phyloP scores from a whole-genome alignment of 2,329 filamentous ascomycete species.

The Ophiostoma triangulosporum region DNA sequence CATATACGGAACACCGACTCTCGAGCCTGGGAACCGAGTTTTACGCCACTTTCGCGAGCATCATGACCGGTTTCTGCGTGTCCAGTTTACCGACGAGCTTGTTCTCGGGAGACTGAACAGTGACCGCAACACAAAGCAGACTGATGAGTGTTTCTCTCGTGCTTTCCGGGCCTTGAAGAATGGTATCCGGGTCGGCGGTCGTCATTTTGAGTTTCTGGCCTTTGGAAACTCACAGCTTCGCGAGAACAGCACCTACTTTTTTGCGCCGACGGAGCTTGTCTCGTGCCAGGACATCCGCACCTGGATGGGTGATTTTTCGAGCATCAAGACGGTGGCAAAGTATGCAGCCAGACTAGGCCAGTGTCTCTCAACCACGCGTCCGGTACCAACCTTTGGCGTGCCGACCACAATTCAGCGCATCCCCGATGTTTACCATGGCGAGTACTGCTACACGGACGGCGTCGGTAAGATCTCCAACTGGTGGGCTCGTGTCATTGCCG shows the following conservation, averaged over 20 bases:
- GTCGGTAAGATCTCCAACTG: constrained; percentile 82
- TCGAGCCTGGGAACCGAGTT: constrained; percentile 82
- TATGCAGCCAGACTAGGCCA: constrained; percentile 82
- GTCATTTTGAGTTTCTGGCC: constrained; percentile 77
- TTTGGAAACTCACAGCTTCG: constrained; percentile 93
- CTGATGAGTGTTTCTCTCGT: constrained; percentile 60
- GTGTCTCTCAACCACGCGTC: constrained; percentile 86
- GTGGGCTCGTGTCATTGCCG: constrained; percentile 58
- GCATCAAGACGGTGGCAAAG: constrained; percentile 77
- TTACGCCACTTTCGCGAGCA: constrained; percentile 56
- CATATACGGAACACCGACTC: constrained; percentile 59
- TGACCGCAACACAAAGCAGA: constrained; percentile 36
- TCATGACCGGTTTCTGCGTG: constrained; percentile 70
- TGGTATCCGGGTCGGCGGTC: constrained; percentile 71
- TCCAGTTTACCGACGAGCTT: constrained; percentile 81
- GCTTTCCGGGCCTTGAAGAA: constrained; percentile 58
- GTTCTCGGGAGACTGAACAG: constrained; percentile 45
- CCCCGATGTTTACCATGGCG: constrained; percentile 50
- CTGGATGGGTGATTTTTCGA: constrained; percentile 76
- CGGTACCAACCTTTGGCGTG: constrained; percentile 50
- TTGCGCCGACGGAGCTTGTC: constrained; percentile 53
- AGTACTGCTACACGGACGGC: constrained; percentile 73
- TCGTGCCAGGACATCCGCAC: constrained; percentile 64
- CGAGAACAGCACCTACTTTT: constrained; percentile 87
- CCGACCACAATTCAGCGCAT: constrained; percentile 43